These are phyloP conservation scores for Termitomyces eurrhizus DNA, from an alignment of 768 basidiomycete species.

Conservation along the genomic window DNA sequence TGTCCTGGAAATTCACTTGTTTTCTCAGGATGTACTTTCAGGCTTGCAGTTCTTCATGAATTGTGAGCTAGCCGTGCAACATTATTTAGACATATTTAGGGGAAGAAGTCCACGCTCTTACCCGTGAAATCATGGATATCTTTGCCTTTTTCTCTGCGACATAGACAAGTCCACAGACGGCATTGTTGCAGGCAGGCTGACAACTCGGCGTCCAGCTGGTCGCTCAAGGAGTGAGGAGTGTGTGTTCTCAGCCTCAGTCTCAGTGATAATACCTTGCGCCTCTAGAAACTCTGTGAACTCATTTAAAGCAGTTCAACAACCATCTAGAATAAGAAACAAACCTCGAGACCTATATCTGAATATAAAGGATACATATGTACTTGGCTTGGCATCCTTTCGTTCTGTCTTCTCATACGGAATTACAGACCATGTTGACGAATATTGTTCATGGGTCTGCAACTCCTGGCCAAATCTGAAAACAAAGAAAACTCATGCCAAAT, in stretches of 20 bases:
- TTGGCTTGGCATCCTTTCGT: constrained; percentile 25
- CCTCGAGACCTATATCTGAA: constrained; percentile 62
- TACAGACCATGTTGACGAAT: constrained; percentile 51
- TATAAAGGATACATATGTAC: constrained; percentile 60
- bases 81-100: neutral
- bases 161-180: constrained; percentile 11
- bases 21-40: constrained; percentile 13
- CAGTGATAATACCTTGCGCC: constrained; percentile 46
- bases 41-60: constrained; percentile 25
- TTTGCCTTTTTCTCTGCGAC: constrained; percentile 22
- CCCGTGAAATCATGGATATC: constrained; percentile 8
- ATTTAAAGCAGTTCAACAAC: neutral
- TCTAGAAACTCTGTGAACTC: constrained; percentile 41
- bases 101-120: constrained; percentile 3
- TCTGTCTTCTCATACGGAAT: constrained; percentile 38
- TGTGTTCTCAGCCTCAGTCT: constrained; percentile 23
- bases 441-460: constrained; percentile 32
- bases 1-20: constrained; percentile 12
- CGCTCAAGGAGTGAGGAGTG: constrained; percentile 18
- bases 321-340: constrained; percentile 20
- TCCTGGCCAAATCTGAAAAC: constrained; percentile 46
- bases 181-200: constrained; percentile 33
- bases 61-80: constrained; percentile 17
- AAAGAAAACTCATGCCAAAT: constrained; percentile 1
- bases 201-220: constrained; percentile 31